Evolutionary conservation across 2,329 filamentous ascomycete genomes (phyloP), one percentile per base, ranked within the genome.

Genomic region (Paracoccidioides brasiliensis): DNA sequence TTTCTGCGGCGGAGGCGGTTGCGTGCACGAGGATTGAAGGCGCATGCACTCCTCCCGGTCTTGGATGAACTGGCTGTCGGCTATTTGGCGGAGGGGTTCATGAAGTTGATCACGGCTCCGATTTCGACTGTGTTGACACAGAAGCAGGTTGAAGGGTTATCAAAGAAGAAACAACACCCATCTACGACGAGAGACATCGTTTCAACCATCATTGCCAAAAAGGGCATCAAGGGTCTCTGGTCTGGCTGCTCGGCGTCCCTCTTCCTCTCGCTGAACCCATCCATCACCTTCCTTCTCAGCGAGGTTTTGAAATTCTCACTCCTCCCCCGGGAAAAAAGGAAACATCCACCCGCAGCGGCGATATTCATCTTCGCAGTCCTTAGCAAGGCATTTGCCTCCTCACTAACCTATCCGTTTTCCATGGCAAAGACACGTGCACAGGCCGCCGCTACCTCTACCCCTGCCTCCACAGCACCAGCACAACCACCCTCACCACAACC

Each of bases 271-370:
- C 75, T 95, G 33, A 95, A 95, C 64, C 90, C 90, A 1, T 85
- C 85, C 60, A 79, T 95, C 60, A 95, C 90, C 0, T 90, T 95
- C 67, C 83, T 91, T 62, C 74, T 95, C 35, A 88, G 94, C 64
- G 84, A 88, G 62, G 72, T 84, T 6, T 73, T 93, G 22, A 83
- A 85, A 61, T 77, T 80, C 53, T 66, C 76, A 1, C 66, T 86
- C 2, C 74, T 89, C 0, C 75, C 78, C 3, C 71, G 74, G 6
- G 72, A 75, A 42, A 42, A 35, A 28, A 22, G 51, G 41, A 54
- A 12, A 4, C 74, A 78, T 14, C 79, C 81, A 0, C 76, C 78
- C 0, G 70, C 80, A 0, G 70, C 70, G 45, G 64, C 79, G 7
- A 84, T 80, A 0, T 86, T 87, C 64, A 66, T 86, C 1, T 68